Conservation (phyloP, 2,329 filamentous ascomycete species). For the Coniochaeta sp. region DNA sequence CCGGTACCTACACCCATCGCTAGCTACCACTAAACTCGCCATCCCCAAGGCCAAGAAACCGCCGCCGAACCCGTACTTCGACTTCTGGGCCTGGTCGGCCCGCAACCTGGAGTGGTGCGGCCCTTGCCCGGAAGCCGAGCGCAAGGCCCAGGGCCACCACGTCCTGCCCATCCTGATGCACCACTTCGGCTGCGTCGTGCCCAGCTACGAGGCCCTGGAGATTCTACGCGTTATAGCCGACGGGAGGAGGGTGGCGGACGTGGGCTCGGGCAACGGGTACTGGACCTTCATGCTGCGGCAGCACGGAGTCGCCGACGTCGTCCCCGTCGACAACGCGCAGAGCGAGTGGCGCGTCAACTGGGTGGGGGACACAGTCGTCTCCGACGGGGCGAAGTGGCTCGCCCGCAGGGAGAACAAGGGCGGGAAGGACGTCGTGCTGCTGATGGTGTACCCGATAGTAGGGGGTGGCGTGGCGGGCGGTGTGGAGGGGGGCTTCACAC, state of each 20-base stretch:
- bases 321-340: slow-evolving; percentile 60
- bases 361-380: slow-evolving; percentile 58
- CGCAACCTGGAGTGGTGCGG: slow-evolving; percentile 60
- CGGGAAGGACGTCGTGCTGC: slow-evolving; percentile 50
- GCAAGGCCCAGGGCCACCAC: slow-evolving; percentile 54
- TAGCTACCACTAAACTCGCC: slow-evolving; percentile 29
- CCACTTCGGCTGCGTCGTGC: slow-evolving; percentile 69
- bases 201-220: slow-evolving; percentile 58
- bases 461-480: slow-evolving; percentile 57
- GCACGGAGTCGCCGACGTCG: slow-evolving; percentile 45
- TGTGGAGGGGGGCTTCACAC: slow-evolving; percentile 58
- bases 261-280: slow-evolving; percentile 69
- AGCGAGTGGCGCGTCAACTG: slow-evolving; percentile 63
- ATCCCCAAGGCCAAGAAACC: slow-evolving; percentile 39
- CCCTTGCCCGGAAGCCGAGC: slow-evolving; percentile 43
- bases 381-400: slow-evolving; percentile 55
- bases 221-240: slow-evolving; percentile 51
- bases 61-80: slow-evolving; percentile 56
- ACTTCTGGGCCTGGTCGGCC: slow-evolving; percentile 61
- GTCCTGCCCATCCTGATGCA: slow-evolving; percentile 69
- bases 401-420: slow-evolving; percentile 21
- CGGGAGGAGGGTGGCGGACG: slow-evolving; percentile 50
- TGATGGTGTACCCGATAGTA: slow-evolving; percentile 69
- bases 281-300: slow-evolving; percentile 65
- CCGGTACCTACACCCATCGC: slow-evolving; percentile 41